Evolutionary conservation across 169 alveolate species (phyloP).

Genomic region (Plasmodium reichenowi): DNA sequence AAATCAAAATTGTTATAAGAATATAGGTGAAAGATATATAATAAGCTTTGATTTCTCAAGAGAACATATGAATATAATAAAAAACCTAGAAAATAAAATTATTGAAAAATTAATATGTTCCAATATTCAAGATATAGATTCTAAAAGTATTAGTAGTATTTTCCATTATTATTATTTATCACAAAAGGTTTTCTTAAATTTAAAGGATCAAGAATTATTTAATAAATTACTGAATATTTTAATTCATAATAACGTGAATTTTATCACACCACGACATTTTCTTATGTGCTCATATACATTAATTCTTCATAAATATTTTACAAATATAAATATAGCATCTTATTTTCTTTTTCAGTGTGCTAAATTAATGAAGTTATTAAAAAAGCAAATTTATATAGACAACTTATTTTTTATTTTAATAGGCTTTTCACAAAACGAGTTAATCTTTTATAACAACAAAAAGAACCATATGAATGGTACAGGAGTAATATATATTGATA

Average conservation of each 20-base stretch:
- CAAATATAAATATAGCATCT: constrained; percentile 42
- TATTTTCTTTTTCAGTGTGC: constrained; percentile 61
- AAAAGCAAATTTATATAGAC: constrained; percentile 29
- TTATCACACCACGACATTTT: constrained; percentile 38
- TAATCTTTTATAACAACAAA: constrained; percentile 52
- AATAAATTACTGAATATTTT: constrained; percentile 26
- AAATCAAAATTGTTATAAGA: neutral
- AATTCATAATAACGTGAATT: constrained; percentile 34
- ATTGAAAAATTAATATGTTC: constrained; percentile 15
- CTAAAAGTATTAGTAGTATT: constrained; percentile 53
- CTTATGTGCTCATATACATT: constrained; percentile 65
- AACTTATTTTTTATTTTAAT: constrained; percentile 60
- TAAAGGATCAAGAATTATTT: constrained; percentile 25
- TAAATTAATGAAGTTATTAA: constrained; percentile 37
- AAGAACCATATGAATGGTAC: neutral
- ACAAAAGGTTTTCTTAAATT: constrained; percentile 10
- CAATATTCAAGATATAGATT: constrained; percentile 24
- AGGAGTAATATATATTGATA: constrained; percentile 18
- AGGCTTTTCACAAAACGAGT: constrained; percentile 62
- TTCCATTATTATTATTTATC: constrained; percentile 62
- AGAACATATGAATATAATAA: constrained; percentile 20
- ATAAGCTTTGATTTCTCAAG: neutral
- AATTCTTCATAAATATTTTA: constrained; percentile 59
- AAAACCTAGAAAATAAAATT: constrained; percentile 29
- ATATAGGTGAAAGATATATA: neutral